A percentile compares a stretch with the other conserved stretches of the same genome.
Conservation (phyloP, 768 basidiomycete species). For the Arthromyces matolae region DNA sequence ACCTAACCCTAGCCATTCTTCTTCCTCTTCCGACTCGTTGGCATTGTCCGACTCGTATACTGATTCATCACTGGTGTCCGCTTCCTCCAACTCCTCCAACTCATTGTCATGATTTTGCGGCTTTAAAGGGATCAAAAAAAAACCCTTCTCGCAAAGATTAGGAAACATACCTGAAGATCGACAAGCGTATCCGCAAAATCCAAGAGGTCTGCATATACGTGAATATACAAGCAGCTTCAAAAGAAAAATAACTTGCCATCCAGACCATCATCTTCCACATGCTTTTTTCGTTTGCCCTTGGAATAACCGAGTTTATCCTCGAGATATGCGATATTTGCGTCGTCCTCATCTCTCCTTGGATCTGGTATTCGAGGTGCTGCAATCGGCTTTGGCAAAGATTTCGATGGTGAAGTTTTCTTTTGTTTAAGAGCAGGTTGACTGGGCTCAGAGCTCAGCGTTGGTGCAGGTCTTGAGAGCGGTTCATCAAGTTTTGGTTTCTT, state of each 20-base stretch:
- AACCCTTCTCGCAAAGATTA: neutral
- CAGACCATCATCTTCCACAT: slow-evolving; percentile 71
- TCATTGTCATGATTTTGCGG: neutral
- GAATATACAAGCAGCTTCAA: neutral
- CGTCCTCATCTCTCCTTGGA: slow-evolving; percentile 63
- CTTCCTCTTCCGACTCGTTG: slow-evolving; percentile 15
- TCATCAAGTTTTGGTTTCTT: slow-evolving; percentile 43
- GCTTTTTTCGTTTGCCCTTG: slow-evolving; percentile 40
- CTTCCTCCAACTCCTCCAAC: slow-evolving; percentile 16
- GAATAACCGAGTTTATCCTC: slow-evolving; percentile 71
- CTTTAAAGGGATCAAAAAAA: slow-evolving; percentile 7
- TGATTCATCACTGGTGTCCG: slow-evolving; percentile 1
- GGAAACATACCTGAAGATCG: slow-evolving; percentile 11
- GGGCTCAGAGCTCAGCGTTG: neutral
- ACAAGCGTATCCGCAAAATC: slow-evolving; percentile 43
- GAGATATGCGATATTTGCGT: slow-evolving; percentile 79
- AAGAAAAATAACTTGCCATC: slow-evolving; percentile 55
- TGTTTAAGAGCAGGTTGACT: slow-evolving; percentile 11
- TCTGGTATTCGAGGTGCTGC: slow-evolving; percentile 5
- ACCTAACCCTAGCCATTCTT: slow-evolving; percentile 38
- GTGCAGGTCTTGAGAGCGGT: neutral
- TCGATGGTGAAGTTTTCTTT: slow-evolving; percentile 33
- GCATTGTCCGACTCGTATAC: neutral
- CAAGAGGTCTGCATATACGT: slow-evolving; percentile 43
- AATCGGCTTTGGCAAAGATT: slow-evolving; percentile 24